Evolutionary conservation across 2,329 filamentous ascomycete genomes (phyloP).

Genomic region (Macrophomina tecta): DNA sequence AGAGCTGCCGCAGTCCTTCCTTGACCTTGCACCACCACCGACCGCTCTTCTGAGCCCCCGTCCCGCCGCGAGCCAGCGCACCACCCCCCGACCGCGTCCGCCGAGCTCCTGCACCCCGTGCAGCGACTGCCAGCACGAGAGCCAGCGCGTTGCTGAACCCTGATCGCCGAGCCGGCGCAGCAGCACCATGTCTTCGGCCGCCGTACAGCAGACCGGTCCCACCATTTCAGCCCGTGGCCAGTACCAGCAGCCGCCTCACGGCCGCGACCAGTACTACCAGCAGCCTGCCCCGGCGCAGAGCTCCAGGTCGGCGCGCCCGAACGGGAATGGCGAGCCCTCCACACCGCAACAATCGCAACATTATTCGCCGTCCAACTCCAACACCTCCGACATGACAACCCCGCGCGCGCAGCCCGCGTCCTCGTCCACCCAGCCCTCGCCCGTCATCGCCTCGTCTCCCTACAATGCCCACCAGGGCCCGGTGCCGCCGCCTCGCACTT

Average conservation of each 20-base stretch:
- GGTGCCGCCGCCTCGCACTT: constrained; percentile 77
- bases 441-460: constrained; percentile 55
- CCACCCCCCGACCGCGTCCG: constrained; percentile 18
- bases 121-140: constrained; percentile 14
- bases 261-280: constrained; percentile 33
- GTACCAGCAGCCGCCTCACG: constrained; percentile 36
- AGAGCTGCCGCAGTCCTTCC: constrained; percentile 15
- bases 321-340: constrained; percentile 48
- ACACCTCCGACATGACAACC: constrained; percentile 44
- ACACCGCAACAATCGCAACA: constrained; percentile 41
- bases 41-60: constrained; percentile 16
- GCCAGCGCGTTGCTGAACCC: constrained; percentile 26
- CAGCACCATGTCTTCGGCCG: constrained; percentile 44
- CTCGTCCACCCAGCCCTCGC: constrained; percentile 49
- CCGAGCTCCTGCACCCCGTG: constrained; percentile 22
- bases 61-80: constrained; percentile 4
- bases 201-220: constrained; percentile 41
- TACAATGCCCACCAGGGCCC: constrained; percentile 63
- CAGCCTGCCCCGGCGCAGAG: constrained; percentile 33
- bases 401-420: constrained; percentile 53
- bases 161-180: constrained; percentile 25
- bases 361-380: constrained; percentile 42
- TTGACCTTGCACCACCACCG: constrained; percentile 26
- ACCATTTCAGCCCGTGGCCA: constrained; percentile 36
- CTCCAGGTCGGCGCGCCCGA: constrained; percentile 43